Evolutionary conservation across 2,329 filamentous ascomycete species (phyloP).

Genomic region (Phialemoniopsis sp.): DNA sequence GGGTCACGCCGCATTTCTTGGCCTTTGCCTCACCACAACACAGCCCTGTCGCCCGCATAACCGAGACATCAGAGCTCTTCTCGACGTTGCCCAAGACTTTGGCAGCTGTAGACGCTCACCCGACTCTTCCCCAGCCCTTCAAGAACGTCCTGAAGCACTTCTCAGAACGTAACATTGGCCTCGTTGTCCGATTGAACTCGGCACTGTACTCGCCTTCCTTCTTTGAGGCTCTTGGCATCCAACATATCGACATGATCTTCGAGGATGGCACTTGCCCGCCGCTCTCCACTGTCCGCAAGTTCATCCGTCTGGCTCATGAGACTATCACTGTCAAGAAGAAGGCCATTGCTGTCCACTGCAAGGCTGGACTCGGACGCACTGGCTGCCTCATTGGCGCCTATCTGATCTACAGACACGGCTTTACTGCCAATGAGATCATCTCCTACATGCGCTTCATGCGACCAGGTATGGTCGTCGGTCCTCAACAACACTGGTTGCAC

Average conservation of each 20-base stretch:
- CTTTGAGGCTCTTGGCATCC: conserved; percentile 91
- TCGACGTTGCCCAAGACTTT: conserved; percentile 70
- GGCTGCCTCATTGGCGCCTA: conserved; percentile 97
- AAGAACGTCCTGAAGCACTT: conserved; percentile 96
- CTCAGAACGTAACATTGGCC: conserved; percentile 77
- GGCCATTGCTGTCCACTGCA: conserved; percentile 96
- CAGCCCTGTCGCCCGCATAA: conserved; percentile 67
- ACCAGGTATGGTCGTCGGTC: conserved; percentile 97
- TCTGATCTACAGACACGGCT: conserved; percentile 93
- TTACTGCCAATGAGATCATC: conserved; percentile 96
- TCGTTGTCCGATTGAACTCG: conserved; percentile 94
- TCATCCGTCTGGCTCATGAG: conserved; percentile 91
- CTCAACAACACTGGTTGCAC: conserved; percentile 98
- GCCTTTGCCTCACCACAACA: conserved; percentile 95
- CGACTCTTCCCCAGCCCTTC: conserved; percentile 77
- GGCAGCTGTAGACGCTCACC: conserved; percentile 65
- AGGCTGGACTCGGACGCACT: conserved; percentile 91
- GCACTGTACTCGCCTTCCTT: conserved; percentile 95
- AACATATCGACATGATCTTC: conserved; percentile 98
- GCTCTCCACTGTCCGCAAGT: conserved; percentile 83
- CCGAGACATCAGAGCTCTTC: conserved; percentile 69
- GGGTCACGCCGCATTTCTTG: conserved; percentile 91
- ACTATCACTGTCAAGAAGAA: conserved; percentile 89
- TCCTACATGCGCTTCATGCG: conserved; percentile 99
- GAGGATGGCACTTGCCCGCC: conserved; percentile 96